Base-by-base conservation (phyloP, 306 rosid genomes). In the Datisca glomerata region DNA sequence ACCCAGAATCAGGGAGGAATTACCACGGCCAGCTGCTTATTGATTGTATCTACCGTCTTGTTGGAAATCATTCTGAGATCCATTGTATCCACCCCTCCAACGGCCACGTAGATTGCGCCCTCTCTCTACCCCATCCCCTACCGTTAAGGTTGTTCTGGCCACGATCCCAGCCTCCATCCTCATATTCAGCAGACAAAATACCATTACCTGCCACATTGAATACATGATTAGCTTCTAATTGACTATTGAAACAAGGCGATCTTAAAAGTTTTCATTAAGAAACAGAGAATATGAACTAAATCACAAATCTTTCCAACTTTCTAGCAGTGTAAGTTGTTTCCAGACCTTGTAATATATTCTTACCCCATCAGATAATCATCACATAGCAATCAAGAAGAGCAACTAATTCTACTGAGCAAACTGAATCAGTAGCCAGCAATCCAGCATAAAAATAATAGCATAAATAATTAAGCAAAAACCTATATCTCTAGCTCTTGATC, bases 101-200 rank as follows among this genome's bases (percentile, higher is more conserved):
- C 83, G 89, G 45, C 93, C 93, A 32, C 93, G 87, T 61, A 66
- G 74, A 52, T 80, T 60, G 7, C 78, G 81, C 7, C 93, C 78
- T 65, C 93, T 93, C 93, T 56, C 93, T 75, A 7, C 89, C 85
- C 71, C 93, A 74, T 9, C 96, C 93, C 62, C 93, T 77, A 11
- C 46, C 33, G 51, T 51, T 67, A 36, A 64, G 79, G 49, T 74
- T 61, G 29, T 24, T 55, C n/a, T 31, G 36, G n/a, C n/a, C 36
- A 32, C 71, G 81, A 24, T 80, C 93, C 73, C 86, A 81, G 31
- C 77, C 86, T 23, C 93, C 89, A 62, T 85, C 93, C 21, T 85
- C 93, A 10, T 74, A 81, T 49, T 85, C 91, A 67, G 64, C 29
- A 17, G 71, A 18, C 21, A 55, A 58, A 66, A 66, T 80, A 34